Base-by-base conservation (phyloP, 257 asterid species). In the Solanum chiquidenum region DNA sequence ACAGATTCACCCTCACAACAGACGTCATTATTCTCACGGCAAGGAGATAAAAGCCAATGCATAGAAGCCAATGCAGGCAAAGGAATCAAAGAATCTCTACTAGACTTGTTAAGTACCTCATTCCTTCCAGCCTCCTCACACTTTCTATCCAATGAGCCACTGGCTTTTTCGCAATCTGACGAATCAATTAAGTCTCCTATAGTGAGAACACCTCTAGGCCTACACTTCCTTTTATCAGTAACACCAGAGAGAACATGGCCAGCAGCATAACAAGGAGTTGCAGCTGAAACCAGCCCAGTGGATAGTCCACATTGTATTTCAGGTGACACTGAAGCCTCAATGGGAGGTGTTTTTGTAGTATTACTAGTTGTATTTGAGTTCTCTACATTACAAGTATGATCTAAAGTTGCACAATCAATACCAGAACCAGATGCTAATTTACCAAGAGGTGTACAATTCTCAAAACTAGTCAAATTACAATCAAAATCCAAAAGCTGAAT, bases 251-350 rank as follows among this genome's bases (percentile, higher is more conserved):
- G 49, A 37, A 94, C 93, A 92, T 94, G 97, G 0, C 98, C 98
- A 49, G 94, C 95, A 64, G 95, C 98, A 84, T 95, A 97, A 88
- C 97, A 94, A 88, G 98, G 98, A 2, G 98, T 93, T 33, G 87
- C 92, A 38, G 89, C 91, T 25, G 95, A 90, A 91, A 83, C 91
- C 74, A 88, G n/a, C 72, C 91, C 44, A 85, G 85, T 88, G 3
- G 94, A 88, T 20, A 94, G 87, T 31, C 93, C 92, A 31, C 71
- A 89, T 86, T 93, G 98, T 68, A 95, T 92, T 86, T 96, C 98
- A 85, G 99, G 98, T 83, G 99, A 96, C 20, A 93, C 88, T 14
- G 98, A 96, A 44, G 95, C 93, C 91, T 94, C 98, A 86, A 95
- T 87, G 20, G 99, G 98, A 66, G 99, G 98, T 42, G 98, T 95